Base-by-base conservation (phyloP, 257 asterid genomes). In the Phtheirospermum japonicum region DNA sequence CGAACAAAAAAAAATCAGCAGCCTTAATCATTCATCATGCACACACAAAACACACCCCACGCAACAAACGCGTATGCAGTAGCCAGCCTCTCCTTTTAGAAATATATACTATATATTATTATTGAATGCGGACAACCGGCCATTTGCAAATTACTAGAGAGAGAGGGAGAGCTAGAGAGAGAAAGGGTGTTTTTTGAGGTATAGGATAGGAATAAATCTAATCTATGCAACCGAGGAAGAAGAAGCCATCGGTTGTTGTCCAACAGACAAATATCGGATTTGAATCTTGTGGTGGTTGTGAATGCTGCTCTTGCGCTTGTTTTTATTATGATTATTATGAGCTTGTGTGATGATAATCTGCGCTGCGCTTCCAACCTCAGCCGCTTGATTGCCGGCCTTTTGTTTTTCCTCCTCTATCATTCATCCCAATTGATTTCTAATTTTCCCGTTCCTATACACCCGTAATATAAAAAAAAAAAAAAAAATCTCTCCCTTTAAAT, bases 391-490 rank as follows among this genome's bases (percentile, higher is more conserved):
- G 97, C 95, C 64, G 99, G 95, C 75, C 95, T 89, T 72, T 65
- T 89, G 74, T 80, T 92, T 19, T 86, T 92, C 77, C 90, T 92
- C 52, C 84, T 88, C 43, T 92, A 77, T 66, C 97, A 92, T 73
- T 92, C 99, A 0, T 83, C 66, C 43, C 88, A 77, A 73, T 82
- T 90, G 73, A 85, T 93, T 75, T 93, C 99, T 12, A 93, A 93
- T 89, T 93, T 93, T 56, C 88, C 95, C 42, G 61, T 83, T 83
- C 99, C 96, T 89, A 93, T 93, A 93, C 97, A 89, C 59, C 96
- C 81, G 71, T 82, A 71, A 77, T n/a, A n/a, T n/a, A n/a, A n/a
- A n/a, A n/a, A n/a, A n/a, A n/a, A n/a, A n/a, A n/a, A n/a, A n/a
- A n/a, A n/a, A n/a, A n/a, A n/a, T n/a, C n/a, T n/a, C n/a, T n/a